Base-by-base conservation (phyloP, 2,329 filamentous ascomycete species). In the Pseudogymnoascus sp. region DNA sequence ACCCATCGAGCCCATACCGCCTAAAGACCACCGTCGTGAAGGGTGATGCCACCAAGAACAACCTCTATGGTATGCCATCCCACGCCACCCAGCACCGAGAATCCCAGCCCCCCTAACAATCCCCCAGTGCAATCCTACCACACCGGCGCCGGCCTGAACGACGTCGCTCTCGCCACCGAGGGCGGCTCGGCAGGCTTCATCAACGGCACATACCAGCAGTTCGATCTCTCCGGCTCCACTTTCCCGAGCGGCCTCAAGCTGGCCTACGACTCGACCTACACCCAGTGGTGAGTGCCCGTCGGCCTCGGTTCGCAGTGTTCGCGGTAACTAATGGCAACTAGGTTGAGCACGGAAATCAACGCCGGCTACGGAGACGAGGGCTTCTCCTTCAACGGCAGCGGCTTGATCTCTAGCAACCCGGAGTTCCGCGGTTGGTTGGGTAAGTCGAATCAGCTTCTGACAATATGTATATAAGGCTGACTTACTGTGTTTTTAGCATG, bases 111-210 rank as follows among this genome's bases (percentile, higher is more conserved):
- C 26, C n/a, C 44, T 50, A 31, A 50, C n/a, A 17, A 50, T 9
- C 26, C 2, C n/a, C 11, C 21, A 62, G 61, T 62, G 13, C 26
- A 60, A 15, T 33, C 61, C 3, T 62, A 62, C n/a, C 61, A 58
- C 40, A 60, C 60, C 58, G 66, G 66, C 37, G 66, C 66, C 5
- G 66, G 66, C 13, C 50, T 61, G 7, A 66, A 64, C 37, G 66
- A 68, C 37, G 61, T 60, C 37, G 58, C 54, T 5, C 62, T 68
- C 37, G 54, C 31, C 17, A 2, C 39, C 11, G 40, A n/a, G 13
- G 26, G 37, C 8, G 64, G 64, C 35, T 35, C 61, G 1, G 58
- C 35, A 2, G 66, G 59, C 4, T 66, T 61, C 63, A 44, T 68
- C 33, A 64, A 68, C 21, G 62, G 60, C 17, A 65, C 64, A 4